phyloP scores from a whole-genome alignment of 805 yeast species.

The Ogataea pilisensis region DNA sequence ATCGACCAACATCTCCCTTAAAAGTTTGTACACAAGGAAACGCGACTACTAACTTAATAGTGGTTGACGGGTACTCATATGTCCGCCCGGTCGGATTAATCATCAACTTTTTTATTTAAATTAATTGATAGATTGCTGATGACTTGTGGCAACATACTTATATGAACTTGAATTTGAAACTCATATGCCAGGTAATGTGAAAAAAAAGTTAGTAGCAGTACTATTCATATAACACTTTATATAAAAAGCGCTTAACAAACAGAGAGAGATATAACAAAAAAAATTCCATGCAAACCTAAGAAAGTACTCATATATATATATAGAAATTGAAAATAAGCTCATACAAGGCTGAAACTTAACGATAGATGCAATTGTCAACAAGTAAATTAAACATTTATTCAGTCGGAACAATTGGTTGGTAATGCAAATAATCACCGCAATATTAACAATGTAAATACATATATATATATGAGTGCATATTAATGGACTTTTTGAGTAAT shows the following conservation, averaged over 20 bases:
- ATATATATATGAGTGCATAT: not conserved
- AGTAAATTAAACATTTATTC: conserved; percentile 35
- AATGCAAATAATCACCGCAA: conserved; percentile 47
- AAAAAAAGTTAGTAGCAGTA: too few species aligned
- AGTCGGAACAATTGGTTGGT: conserved; percentile 57
- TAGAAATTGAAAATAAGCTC: conserved; percentile 30
- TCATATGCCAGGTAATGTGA: too few species aligned
- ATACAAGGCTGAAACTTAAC: conserved; percentile 65
- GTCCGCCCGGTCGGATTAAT: conserved; percentile 50
- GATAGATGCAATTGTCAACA: conserved; percentile 51
- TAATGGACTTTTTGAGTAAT: too few species aligned
- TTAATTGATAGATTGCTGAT: too few species aligned
- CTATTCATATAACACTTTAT: conserved; percentile 2
- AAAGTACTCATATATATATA: not conserved
- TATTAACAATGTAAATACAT: not conserved
- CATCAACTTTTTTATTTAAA: conserved; percentile 24
- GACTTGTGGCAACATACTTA: too few species aligned
- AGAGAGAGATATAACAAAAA: conserved; percentile 5
- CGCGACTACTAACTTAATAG: conserved; percentile 42
- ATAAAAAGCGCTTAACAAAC: not conserved
- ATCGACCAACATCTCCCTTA: conserved; percentile 35
- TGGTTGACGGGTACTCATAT: conserved; percentile 33
- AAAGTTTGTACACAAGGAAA: conserved; percentile 48
- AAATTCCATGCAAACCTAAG: conserved; percentile 1
- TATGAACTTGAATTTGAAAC: too few species aligned